Percentiles rank a stretch among this genome's conserved stretches.
Evolutionary conservation across 306 rosid species (phyloP).

Genomic region (Pterocarpus santalinus): DNA sequence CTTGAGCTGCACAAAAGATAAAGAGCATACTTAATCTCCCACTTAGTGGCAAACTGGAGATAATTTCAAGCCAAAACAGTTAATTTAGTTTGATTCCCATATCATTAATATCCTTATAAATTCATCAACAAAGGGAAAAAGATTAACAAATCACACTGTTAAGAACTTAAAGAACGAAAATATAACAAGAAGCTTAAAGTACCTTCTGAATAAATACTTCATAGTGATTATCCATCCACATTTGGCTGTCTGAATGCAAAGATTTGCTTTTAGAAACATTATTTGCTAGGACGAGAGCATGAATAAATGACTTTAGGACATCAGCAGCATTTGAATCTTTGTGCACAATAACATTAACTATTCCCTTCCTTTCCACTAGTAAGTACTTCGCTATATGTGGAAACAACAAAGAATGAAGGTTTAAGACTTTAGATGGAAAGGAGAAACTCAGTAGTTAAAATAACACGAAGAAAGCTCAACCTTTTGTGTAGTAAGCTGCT

Average conservation of each 20-base stretch:
- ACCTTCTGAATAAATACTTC: conserved; percentile 76
- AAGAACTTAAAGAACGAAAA: neutral
- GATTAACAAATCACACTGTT: neutral
- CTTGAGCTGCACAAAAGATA: conserved; percentile 69
- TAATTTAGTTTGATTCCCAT: conserved; percentile 20
- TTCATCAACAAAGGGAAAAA: conserved; percentile 2
- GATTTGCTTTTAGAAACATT: conserved; percentile 55
- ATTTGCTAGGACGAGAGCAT: conserved; percentile 71
- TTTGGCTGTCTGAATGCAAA: conserved; percentile 72
- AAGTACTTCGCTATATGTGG: conserved; percentile 74
- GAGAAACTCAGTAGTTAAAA: conserved; percentile 25
- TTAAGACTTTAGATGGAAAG: conserved; percentile 35
- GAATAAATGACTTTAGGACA: conserved; percentile 76
- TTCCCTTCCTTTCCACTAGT: conserved; percentile 80
- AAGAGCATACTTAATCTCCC: conserved; percentile 24
- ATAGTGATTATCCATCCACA: conserved; percentile 84
- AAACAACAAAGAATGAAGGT: conserved; percentile 39
- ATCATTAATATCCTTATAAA: neutral
- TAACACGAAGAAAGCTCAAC: conserved; percentile 49
- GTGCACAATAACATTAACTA: conserved; percentile 66
- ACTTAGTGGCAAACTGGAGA: conserved; percentile 5
- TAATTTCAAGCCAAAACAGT: conserved; percentile 24
- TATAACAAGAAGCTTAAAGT: conserved; percentile 41
- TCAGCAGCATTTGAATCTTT: conserved; percentile 82
- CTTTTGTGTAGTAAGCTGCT: conserved; percentile 72